These are phyloP conservation scores for Dendrocalamus latiflorus DNA, from an alignment of 202 grass and related monocot genomes.

Conservation along the genomic window DNA sequence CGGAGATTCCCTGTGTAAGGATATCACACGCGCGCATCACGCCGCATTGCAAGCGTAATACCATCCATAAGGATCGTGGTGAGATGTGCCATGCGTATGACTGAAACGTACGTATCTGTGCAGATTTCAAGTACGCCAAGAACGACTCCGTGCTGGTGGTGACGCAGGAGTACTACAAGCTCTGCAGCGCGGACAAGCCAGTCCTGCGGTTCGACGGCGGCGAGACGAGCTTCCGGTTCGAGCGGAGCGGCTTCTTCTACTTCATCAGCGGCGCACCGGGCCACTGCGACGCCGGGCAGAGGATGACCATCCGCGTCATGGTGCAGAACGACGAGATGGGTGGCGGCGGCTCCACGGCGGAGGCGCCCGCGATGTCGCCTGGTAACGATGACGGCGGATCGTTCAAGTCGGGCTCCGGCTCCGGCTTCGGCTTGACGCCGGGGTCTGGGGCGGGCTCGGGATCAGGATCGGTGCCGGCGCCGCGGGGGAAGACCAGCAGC, in stretches of 20 bases:
- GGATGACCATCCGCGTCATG: constrained; percentile 46
- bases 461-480: neutral
- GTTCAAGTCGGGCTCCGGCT: neutral
- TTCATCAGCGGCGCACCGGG: constrained; percentile 59
- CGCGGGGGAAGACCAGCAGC: neutral
- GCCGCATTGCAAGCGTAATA: neutral
- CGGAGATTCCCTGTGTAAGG: constrained; percentile 57
- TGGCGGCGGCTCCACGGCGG: neutral
- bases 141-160: constrained; percentile 81
- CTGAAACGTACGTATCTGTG: no score
- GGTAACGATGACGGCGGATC: neutral
- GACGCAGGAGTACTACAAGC: constrained; percentile 38
- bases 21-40: no score
- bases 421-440: neutral
- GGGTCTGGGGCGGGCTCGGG: neutral
- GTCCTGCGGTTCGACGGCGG: constrained; percentile 26
- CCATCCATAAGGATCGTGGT: neutral
- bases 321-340: neutral
- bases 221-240: constrained; percentile 43
- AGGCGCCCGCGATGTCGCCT: neutral
- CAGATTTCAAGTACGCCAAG: constrained; percentile 67
- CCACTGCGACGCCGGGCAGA: constrained; percentile 50
- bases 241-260: constrained; percentile 39
- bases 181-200: constrained; percentile 25
- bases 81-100: no score